Percentiles rank a stretch among this genome's conserved stretches.
Conservation (phyloP, 768 basidiomycete genomes). For the Mycena olivaceomarginata region DNA sequence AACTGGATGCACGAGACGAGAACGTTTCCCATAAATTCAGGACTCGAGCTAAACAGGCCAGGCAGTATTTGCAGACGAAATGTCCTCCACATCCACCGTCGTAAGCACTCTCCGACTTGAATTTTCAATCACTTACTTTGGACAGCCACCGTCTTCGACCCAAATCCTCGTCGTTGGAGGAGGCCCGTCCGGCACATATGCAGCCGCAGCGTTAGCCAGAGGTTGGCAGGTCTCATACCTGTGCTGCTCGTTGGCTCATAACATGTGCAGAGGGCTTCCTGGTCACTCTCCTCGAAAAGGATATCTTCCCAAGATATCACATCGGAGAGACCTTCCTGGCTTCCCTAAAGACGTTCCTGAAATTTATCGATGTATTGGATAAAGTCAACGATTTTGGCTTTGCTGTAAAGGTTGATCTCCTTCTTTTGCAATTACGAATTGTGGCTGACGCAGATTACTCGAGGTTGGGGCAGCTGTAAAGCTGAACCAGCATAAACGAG, state of each 20-base stretch:
- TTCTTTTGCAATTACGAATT: neutral
- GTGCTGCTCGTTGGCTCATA: neutral
- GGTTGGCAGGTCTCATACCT: neutral
- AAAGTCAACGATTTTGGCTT: slow-evolving; percentile 50
- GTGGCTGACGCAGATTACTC: no score
- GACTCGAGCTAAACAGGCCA: no score
- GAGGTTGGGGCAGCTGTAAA: slow-evolving; percentile 43
- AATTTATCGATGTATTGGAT: neutral
- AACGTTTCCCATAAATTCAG: no score
- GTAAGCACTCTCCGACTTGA: no score
- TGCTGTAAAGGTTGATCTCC: slow-evolving; percentile 53
- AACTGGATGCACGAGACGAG: no score
- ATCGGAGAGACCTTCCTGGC: neutral
- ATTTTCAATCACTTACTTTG: no score
- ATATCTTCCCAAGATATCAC: neutral
- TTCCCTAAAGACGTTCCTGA: neutral
- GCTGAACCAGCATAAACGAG: slow-evolving; percentile 59
- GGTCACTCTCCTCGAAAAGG: neutral
- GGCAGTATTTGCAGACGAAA: no score
- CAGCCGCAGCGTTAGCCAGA: neutral
- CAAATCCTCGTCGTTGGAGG: no score
- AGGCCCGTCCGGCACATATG: no score
- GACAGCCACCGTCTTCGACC: no score
- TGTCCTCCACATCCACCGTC: no score
- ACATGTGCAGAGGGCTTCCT: neutral